Evolutionary conservation across 148 eudicot species (phyloP), one percentile per base, ranked within the genome.

Genomic region (Chenopodium album): DNA sequence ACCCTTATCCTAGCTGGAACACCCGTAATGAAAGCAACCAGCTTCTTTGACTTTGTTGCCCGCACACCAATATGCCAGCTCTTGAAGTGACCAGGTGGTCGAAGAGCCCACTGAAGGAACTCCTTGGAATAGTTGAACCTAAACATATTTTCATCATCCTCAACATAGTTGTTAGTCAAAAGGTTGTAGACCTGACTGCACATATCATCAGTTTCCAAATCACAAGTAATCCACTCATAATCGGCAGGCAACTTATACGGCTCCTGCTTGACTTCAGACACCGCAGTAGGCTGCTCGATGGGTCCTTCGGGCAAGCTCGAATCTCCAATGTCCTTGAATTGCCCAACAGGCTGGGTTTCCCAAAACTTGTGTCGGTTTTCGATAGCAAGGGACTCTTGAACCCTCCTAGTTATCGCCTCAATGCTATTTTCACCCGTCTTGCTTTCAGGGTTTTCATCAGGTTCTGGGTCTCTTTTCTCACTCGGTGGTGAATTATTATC

Each of bases 91-190:
- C 95, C 94, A 1, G 95, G 98, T 71, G 98, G 97, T 50, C 92
- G 90, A 76, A 94, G 93, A 0, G 98, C 98, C 98, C 97, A 94
- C 50, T 83, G 84, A 29, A 94, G 92, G 41, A 94, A 94, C 83
- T 92, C 95, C 80, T 90, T 92, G 0, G 98, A 94, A 63, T 94
- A 93, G 69, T 94, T 93, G 78, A 94, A 94, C 84, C 97, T 85
- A 83, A 92, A 94, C 97, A 93, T 92, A 78, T 94, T 94, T 76
- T 93, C 97, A 76, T 94, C 98, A 85, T 94, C 98, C 88, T 94
- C 98, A 47, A 94, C 95, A 76, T 94, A 94, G 76, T 94, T 94
- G 77, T 92, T 88, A 20, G 89, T 90, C 75, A 94, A 78, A 31
- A 93, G 91, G 76, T 41, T 88, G 78, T 94, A 94, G 54, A 94